Base-by-base conservation (phyloP, 192 early-diverging fungal genomes). In the Jimgerdemannia flammicorona region DNA sequence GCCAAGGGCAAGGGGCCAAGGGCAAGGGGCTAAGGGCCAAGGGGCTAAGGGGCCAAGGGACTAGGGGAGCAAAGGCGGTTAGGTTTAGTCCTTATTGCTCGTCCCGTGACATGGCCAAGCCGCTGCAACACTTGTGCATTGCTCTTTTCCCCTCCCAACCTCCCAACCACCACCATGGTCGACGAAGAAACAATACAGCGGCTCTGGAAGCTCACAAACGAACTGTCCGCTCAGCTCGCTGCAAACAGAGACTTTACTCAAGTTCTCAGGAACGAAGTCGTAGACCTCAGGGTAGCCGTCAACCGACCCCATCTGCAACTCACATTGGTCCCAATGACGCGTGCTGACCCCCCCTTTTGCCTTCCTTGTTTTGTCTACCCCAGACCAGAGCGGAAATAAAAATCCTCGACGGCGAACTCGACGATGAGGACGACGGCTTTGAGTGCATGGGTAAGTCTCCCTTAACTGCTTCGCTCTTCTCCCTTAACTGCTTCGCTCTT, bases 141-240 rank as follows among this genome's bases (percentile, higher is more conserved):
- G 29, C 29, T 29, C 29, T 29, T 29, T 29, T 29, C 29, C 29
- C 29, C 29, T 29, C 29, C 29, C 29, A 29, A 29, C 29, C 29
- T 29, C 29, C 29, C 29, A 29, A 29, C 29, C 29, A 29, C 29
- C 29, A 78, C 75, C 71, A 81, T 76, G 71, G 80, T 81, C 63
- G 85, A 86, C 43, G 85, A 86, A 66, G 76, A 77, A 43, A 74
- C 79, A 14, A 75, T 82, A 67, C 85, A 86, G 71, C 81, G 77
- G 70, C 74, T 86, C 43, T 82, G 81, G 75, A 84, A 84, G 69
- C 73, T 84, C 14, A 82, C 85, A 42, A 86, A 82, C 66, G 85
- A 86, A 71, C 77, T 86, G 41, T 76, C 79, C 14, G 75, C 79
- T 43, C 83, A 84, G 72, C 80, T 79, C 59, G 81, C 82, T 44